phyloP scores from a whole-genome alignment of 805 yeast species.

The Candida rishiriensis region DNA sequence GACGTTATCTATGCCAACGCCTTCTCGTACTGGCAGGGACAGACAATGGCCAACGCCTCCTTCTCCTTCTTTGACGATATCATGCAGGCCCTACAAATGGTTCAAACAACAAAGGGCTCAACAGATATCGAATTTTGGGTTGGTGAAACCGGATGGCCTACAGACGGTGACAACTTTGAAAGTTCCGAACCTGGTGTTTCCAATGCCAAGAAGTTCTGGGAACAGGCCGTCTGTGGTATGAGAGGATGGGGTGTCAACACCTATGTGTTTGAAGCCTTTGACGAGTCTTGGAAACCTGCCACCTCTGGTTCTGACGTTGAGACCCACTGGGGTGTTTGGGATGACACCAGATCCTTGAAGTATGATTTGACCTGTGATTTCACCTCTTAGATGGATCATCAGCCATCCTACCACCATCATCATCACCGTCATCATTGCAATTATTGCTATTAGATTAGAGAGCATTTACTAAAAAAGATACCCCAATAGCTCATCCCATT shows the following conservation, averaged over 20 bases:
- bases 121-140: constrained; percentile 89
- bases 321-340: constrained; percentile 93
- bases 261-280: constrained; percentile 89
- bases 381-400: constrained; percentile 22
- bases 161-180: constrained; percentile 73
- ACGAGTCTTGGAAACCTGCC: constrained; percentile 94
- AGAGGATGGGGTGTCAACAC: constrained; percentile 96
- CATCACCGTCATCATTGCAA: too few relatives aligned
- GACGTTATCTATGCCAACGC: constrained; percentile 92
- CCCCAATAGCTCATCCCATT: background rate
- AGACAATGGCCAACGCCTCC: constrained; percentile 73
- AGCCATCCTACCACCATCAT: too few relatives aligned
- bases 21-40: constrained; percentile 99
- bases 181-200: constrained; percentile 59
- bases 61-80: constrained; percentile 94
- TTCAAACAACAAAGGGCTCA: constrained; percentile 82
- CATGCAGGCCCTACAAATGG: constrained; percentile 91
- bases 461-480: too few relatives aligned
- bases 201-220: constrained; percentile 81
- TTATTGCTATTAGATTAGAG: too few relatives aligned
- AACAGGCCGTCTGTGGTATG: constrained; percentile 84
- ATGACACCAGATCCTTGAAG: constrained; percentile 41
- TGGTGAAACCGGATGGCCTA: constrained; percentile 98
- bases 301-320: constrained; percentile 86
- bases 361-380: constrained; percentile 45